Evolutionary conservation across 1,284 basidiomycete genomes (phyloP).

Genomic region (Apiotrichum siamense): DNA sequence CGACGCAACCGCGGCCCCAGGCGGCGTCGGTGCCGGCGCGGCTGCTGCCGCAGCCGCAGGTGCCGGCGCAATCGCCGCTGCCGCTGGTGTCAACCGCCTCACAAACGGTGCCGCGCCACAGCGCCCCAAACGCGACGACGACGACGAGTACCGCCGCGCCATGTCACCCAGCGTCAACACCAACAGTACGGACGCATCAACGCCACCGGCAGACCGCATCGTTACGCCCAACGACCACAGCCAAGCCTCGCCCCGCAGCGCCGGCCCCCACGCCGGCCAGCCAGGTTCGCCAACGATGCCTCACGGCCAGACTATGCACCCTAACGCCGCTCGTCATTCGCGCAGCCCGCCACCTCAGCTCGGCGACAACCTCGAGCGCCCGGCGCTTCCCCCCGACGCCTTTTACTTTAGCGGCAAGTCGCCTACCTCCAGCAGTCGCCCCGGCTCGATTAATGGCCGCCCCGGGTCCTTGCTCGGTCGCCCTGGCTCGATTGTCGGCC

Average conservation of each 20-base stretch:
- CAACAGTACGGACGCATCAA: slow-evolving; percentile 6
- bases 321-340: slow-evolving; percentile 20
- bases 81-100: slow-evolving; percentile 53
- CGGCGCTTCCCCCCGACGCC: slow-evolving; percentile 52
- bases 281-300: not conserved
- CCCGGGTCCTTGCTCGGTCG: slow-evolving; percentile 11
- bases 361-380: slow-evolving; percentile 29
- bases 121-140: slow-evolving; percentile 62
- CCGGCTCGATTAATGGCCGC: slow-evolving; percentile 50
- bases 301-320: slow-evolving; percentile 19
- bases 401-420: slow-evolving; percentile 57
- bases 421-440: slow-evolving; percentile 48
- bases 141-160: slow-evolving; percentile 51
- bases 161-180: slow-evolving; percentile 38
- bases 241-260: slow-evolving; percentile 24
- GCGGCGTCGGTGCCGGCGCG: slow-evolving; percentile 55
- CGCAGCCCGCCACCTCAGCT: slow-evolving; percentile 37
- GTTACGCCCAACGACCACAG: slow-evolving; percentile 21
- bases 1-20: slow-evolving; percentile 3
- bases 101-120: slow-evolving; percentile 52
- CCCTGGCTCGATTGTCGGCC: slow-evolving; percentile 11
- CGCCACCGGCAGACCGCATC: slow-evolving; percentile 9
- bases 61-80: slow-evolving; percentile 57
- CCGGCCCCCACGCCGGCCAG: not conserved
- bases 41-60: slow-evolving; percentile 48